phyloP scores from a whole-genome alignment of 192 early-diverging fungal species.

The Polychytrium aggregatum region DNA sequence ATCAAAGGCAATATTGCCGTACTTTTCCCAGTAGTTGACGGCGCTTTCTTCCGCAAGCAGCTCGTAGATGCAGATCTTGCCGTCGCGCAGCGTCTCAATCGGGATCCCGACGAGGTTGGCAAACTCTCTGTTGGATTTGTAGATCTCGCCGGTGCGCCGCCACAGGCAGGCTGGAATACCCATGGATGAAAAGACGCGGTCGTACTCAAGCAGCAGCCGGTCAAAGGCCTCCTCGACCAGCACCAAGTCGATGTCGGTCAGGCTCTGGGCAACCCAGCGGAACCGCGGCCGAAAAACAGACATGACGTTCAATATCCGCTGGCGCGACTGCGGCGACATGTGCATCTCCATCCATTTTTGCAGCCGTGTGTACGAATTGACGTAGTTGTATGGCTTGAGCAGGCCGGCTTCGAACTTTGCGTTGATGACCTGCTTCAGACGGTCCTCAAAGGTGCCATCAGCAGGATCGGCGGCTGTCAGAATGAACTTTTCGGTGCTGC shows the following conservation, averaged over 20 bases:
- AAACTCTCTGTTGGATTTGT: constrained; percentile 85
- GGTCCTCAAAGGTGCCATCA: constrained; percentile 75
- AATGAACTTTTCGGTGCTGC: constrained; percentile 74
- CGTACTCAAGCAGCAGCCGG: constrained; percentile 86
- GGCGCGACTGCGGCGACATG: constrained; percentile 57
- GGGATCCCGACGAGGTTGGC: constrained; percentile 62
- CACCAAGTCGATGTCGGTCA: constrained; percentile 90
- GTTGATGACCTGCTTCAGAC: constrained; percentile 81
- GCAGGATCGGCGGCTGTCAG: constrained; percentile 84
- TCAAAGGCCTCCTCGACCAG: constrained; percentile 95
- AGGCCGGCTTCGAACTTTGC: constrained; percentile 94
- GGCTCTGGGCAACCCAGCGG: constrained; percentile 69
- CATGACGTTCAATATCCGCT: constrained; percentile 80
- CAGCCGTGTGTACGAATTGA: constrained; percentile 78
- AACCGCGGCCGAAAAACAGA: constrained; percentile 82
- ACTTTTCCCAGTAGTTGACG: constrained; percentile 99
- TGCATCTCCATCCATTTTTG: constrained; percentile 84
- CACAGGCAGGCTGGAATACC: constrained; percentile 85
- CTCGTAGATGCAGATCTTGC: constrained; percentile 31
- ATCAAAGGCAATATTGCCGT: constrained; percentile 96
- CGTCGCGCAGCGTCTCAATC: constrained; percentile 61
- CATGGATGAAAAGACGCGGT: constrained; percentile 88
- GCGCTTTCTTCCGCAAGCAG: constrained; percentile 35
- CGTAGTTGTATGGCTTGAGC: constrained; percentile 95
- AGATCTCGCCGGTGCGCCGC: constrained; percentile 88